phyloP scores from a whole-genome alignment of 2,329 filamentous ascomycete species.

The Ophidiomyces ophidiicola region DNA sequence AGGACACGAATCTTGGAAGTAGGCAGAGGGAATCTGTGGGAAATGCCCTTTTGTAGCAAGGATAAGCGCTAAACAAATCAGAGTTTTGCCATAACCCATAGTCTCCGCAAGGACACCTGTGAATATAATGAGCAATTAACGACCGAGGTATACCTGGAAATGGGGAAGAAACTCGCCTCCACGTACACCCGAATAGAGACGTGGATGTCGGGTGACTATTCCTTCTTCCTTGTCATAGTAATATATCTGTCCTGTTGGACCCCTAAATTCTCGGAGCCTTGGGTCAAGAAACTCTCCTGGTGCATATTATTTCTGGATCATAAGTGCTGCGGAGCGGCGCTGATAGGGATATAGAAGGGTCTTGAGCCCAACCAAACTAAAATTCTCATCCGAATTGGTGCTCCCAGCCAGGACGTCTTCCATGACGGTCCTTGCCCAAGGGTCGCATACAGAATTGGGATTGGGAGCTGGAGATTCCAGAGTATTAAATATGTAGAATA shows the following conservation, averaged over 20 bases:
- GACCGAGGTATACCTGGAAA: too few species aligned
- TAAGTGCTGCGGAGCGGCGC: conserved; percentile 62
- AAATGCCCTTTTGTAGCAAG: conserved; percentile 61
- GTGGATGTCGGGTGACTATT: conserved; percentile 51
- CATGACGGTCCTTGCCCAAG: conserved; percentile 28
- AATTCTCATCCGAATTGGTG: conserved; percentile 10
- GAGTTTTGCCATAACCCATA: conserved; percentile 62
- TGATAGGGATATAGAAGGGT: conserved; percentile 68
- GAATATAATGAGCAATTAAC: conserved; percentile 2
- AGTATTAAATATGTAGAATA: conserved; percentile 42
- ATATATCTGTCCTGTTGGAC: conserved; percentile 51
- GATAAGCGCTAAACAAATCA: conserved; percentile 70
- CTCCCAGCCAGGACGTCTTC: conserved; percentile 22
- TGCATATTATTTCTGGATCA: conserved; percentile 68
- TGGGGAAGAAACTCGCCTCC: conserved; percentile 49
- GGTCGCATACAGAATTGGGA: conserved; percentile 22
- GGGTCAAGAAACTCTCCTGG: conserved; percentile 59
- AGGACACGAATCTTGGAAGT: conserved; percentile 35
- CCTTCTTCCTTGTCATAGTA: conserved; percentile 59
- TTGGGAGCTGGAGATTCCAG: conserved; percentile 30
- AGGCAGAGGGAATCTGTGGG: conserved; percentile 52
- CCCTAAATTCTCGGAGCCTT: conserved; percentile 48
- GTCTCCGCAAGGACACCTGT: conserved; percentile 36
- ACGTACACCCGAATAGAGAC: conserved; percentile 58
- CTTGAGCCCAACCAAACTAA: conserved; percentile 28